These are phyloP conservation scores for Mycena epipterygia DNA, from an alignment of 768 basidiomycete species.

Conservation along the genomic window DNA sequence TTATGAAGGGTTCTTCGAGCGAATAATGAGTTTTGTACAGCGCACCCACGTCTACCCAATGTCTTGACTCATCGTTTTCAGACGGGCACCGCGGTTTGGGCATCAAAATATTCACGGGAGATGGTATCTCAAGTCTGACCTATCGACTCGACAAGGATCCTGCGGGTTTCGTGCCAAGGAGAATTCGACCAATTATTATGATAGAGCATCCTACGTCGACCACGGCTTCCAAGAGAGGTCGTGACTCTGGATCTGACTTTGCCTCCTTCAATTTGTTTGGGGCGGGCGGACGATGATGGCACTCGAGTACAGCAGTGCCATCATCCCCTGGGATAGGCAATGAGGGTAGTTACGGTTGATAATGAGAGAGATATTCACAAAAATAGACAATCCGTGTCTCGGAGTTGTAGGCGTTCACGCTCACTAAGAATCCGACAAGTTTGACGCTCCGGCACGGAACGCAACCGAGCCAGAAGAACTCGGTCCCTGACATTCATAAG, in stretches of 20 bases:
- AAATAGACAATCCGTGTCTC: conserved; percentile 74
- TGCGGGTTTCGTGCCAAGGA: conserved; percentile 15
- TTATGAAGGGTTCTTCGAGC: conserved; percentile 61
- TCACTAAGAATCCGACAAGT: conserved; percentile 76
- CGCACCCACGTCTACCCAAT: conserved; percentile 65
- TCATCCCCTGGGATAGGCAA: conserved; percentile 72
- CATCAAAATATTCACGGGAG: background rate
- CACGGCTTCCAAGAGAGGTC: conserved; percentile 10
- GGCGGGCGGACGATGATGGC: conserved; percentile 58
- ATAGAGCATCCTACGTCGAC: conserved; percentile 24
- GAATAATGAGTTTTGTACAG: conserved; percentile 70
- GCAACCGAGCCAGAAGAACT: conserved; percentile 80
- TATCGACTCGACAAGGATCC: conserved; percentile 57
- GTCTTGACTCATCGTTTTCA: conserved; percentile 70
- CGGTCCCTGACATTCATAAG: conserved; percentile 39
- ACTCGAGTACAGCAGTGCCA: conserved; percentile 81
- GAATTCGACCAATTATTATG: conserved; percentile 37
- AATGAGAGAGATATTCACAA: conserved; percentile 51
- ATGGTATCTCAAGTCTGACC: conserved; percentile 53
- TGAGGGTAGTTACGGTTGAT: background rate
- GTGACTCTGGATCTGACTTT: conserved; percentile 21
- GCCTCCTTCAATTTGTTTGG: conserved; percentile 38
- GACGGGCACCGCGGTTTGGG: conserved; percentile 60
- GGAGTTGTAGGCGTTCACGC: conserved; percentile 66
- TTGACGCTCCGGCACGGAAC: conserved; percentile 77